A percentile compares a stretch with the other conserved stretches of the same genome.
These are phyloP conservation scores for Tricholoma sp. DNA, from an alignment of 768 basidiomycete species.

Conservation along the genomic window DNA sequence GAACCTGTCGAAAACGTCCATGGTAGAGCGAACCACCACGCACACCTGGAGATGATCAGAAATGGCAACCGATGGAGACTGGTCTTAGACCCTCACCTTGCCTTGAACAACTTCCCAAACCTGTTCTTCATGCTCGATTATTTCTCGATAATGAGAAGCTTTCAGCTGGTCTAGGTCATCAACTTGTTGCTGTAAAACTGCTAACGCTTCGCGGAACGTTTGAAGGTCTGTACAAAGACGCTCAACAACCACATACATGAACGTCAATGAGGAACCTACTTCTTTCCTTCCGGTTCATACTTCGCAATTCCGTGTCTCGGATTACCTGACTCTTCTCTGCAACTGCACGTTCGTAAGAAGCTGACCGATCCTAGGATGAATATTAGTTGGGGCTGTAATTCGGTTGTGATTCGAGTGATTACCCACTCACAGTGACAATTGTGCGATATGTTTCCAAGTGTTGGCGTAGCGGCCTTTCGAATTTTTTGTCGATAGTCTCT, in stretches of 20 bases:
- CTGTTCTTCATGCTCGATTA: conserved; percentile 89
- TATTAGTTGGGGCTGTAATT: neutral
- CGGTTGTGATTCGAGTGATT: too few relatives aligned
- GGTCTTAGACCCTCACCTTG: conserved; percentile 47
- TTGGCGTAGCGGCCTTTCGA: conserved; percentile 85
- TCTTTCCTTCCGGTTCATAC: conserved; percentile 80
- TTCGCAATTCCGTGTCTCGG: conserved; percentile 78
- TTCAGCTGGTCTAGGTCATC: conserved; percentile 89
- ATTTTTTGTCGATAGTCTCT: conserved; percentile 79
- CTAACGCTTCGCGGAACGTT: conserved; percentile 78
- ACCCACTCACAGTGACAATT: conserved; percentile 53
- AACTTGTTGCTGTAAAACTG: conserved; percentile 80
- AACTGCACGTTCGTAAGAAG: conserved; percentile 76
- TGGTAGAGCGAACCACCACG: conserved; percentile 80
- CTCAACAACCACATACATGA: conserved; percentile 2
- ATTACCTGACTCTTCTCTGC: conserved; percentile 83
- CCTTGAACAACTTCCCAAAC: conserved; percentile 91
- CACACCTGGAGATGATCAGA: conserved; percentile 47
- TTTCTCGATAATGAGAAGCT: conserved; percentile 79
- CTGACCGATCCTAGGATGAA: conserved; percentile 66
- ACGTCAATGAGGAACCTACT: conserved; percentile 43
- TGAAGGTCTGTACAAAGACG: conserved; percentile 61
- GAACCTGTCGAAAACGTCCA: conserved; percentile 88
- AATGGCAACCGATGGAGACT: conserved; percentile 1
- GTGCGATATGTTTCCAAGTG: conserved; percentile 77